phyloP scores from a whole-genome alignment of 2,329 filamentous ascomycete species.

The Pseudocercospora vitis region DNA sequence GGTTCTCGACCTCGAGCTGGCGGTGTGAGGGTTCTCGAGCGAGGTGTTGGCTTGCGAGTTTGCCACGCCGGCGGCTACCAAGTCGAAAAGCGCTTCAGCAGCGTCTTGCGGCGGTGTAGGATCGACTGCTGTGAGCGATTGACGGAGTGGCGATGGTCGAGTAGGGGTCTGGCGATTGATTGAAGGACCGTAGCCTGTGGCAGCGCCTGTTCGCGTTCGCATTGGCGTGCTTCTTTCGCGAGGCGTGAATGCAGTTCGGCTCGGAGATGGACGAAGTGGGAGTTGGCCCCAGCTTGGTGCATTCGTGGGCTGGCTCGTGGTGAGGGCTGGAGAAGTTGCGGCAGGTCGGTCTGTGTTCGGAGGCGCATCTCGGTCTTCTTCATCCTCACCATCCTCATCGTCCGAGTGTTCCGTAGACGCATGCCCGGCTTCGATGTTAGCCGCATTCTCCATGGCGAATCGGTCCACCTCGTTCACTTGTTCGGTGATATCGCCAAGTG shows the following conservation, averaged over 20 bases:
- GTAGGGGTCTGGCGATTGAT: background rate
- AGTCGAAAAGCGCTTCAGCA: background rate
- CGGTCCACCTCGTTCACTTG: background rate
- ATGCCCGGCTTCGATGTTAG: constrained; percentile 1
- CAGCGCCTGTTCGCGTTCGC: background rate
- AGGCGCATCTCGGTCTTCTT: background rate
- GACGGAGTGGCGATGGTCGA: constrained; percentile 4
- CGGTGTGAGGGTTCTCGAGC: background rate
- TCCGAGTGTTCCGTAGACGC: too few relatives aligned
- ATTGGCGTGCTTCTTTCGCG: background rate
- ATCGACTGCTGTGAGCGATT: background rate
- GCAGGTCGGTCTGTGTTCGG: background rate
- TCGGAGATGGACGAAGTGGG: background rate
- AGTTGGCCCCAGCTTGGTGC: background rate
- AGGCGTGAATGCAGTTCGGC: background rate
- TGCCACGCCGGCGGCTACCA: background rate
- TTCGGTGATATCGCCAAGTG: background rate
- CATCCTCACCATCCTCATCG: background rate
- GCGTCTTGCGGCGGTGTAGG: background rate
- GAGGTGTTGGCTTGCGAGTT: background rate
- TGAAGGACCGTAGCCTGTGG: background rate
- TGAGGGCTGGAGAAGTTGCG: background rate
- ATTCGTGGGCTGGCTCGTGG: background rate
- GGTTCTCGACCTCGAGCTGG: background rate
- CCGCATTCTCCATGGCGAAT: background rate